Evolutionary conservation across 352 stramenopile species (phyloP).

Genomic region (Phytophthora pinifolia): DNA sequence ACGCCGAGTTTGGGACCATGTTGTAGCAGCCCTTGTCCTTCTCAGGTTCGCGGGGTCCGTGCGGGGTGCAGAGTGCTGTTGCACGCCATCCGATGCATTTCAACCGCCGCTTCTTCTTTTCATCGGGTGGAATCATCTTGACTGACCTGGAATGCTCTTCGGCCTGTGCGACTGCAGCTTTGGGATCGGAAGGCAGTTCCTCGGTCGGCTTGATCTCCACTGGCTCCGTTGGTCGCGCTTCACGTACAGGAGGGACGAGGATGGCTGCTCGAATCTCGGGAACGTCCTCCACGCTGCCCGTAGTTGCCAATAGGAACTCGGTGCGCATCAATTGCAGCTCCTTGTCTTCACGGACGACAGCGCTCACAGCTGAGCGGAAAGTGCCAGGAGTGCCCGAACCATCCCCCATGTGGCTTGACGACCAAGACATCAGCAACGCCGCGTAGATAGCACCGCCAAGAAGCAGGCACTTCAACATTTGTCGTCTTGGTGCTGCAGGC

Average conservation of each 20-base stretch:
- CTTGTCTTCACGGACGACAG: conserved; percentile 9
- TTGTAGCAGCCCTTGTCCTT: conserved; percentile 21
- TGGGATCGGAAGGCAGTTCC: not conserved
- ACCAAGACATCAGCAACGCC: conserved; percentile 19
- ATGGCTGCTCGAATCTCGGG: not conserved
- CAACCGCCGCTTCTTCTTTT: conserved; percentile 18
- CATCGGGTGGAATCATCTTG: conserved; percentile 17
- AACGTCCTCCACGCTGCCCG: conserved; percentile 5
- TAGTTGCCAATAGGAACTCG: conserved; percentile 8
- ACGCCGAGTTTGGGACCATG: conserved; percentile 16
- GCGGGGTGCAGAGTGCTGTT: conserved; percentile 14
- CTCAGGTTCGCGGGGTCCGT: conserved; percentile 21
- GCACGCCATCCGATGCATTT: conserved; percentile 25
- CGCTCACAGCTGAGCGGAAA: conserved; percentile 14
- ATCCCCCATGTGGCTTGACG: conserved; percentile 6
- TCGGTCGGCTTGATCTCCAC: not conserved
- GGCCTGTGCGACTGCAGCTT: conserved; percentile 2
- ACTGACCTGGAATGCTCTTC: conserved; percentile 19
- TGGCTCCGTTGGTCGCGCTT: conserved; percentile 7
- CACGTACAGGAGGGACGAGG: conserved; percentile 8
- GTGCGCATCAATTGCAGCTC: conserved; percentile 15
- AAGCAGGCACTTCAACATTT: conserved; percentile 11
- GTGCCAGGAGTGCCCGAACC: not conserved
- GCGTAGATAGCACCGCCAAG: conserved; percentile 16
- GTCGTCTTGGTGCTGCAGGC: conserved; percentile 1